Conservation (phyloP, 805 yeast species). For the Wickerhamiella musiphila region DNA sequence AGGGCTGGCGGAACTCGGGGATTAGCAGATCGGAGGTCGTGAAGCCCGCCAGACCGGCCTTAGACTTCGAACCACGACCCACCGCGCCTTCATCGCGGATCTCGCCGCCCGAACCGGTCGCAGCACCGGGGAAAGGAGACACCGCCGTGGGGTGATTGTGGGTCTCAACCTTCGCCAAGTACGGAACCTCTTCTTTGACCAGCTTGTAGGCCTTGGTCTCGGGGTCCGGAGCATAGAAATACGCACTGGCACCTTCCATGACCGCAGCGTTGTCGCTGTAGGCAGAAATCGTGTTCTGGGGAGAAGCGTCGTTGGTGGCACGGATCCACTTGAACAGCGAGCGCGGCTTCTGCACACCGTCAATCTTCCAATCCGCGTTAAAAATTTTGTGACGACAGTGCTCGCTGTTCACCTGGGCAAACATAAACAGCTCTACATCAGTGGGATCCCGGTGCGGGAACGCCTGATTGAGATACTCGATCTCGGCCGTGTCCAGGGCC, state of each 20-base stretch:
- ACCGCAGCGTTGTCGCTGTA: slow-evolving; percentile 98
- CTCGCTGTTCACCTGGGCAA: slow-evolving; percentile 98
- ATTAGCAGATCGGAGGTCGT: slow-evolving; percentile 79
- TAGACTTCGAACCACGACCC: slow-evolving; percentile 93
- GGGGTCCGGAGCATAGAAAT: slow-evolving; percentile 62
- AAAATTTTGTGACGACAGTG: slow-evolving; percentile 98
- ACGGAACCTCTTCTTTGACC: slow-evolving; percentile 62
- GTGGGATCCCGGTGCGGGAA: slow-evolving; percentile 87
- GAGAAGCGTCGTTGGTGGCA: slow-evolving; percentile 70
- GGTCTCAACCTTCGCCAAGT: slow-evolving; percentile 90
- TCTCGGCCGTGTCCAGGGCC: slow-evolving; percentile 90
- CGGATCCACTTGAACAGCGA: slow-evolving; percentile 88
- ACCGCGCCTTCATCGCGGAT: slow-evolving; percentile 99
- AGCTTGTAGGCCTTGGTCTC: slow-evolving; percentile 56
- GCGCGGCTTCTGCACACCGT: slow-evolving; percentile 53
- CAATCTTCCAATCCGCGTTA: slow-evolving; percentile 96
- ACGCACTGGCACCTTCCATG: slow-evolving; percentile 59
- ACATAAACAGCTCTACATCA: slow-evolving; percentile 95
- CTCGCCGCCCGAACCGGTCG: slow-evolving; percentile 99
- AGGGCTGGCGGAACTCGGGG: slow-evolving; percentile 76
- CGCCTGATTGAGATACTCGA: slow-evolving; percentile 69
- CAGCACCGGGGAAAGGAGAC: slow-evolving; percentile 98
- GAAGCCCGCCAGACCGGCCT: slow-evolving; percentile 90
- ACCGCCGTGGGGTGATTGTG: slow-evolving; percentile 99
- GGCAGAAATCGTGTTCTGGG: slow-evolving; percentile 76